Evolutionary conservation across 2,329 filamentous ascomycete genomes (phyloP).

Genomic region (Seiridium cupressi): DNA sequence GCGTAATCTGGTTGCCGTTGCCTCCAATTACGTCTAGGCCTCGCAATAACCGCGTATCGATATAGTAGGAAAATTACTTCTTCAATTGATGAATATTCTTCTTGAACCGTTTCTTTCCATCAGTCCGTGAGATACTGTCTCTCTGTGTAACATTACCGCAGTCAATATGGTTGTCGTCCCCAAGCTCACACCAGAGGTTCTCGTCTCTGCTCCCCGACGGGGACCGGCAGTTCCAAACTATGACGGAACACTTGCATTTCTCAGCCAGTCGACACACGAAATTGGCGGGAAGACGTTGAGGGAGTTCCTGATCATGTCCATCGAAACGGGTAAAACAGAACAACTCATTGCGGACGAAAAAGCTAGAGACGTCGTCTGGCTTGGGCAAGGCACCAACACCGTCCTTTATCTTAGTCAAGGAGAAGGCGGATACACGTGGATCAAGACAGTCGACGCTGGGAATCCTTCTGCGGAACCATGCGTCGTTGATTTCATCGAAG

Average conservation of each 20-base stretch:
- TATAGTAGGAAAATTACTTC: background rate
- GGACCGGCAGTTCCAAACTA: conserved; percentile 36
- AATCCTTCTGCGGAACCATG: conserved; percentile 18
- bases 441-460: conserved; percentile 26
- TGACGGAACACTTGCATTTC: conserved; percentile 38
- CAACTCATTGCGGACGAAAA: conserved; percentile 24
- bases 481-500: conserved; percentile 29
- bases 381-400: conserved; percentile 27
- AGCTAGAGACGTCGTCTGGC: conserved; percentile 33
- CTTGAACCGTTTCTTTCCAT: too few relatives aligned
- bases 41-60: conserved; percentile 1
- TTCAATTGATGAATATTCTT: background rate
- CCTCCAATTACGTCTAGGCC: conserved; percentile 1
- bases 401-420: conserved; percentile 30
- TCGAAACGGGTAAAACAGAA: conserved; percentile 25
- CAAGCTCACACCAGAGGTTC: conserved; percentile 30
- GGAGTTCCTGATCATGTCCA: conserved; percentile 31
- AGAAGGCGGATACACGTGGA: conserved; percentile 27
- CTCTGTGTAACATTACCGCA: background rate
- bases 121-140: background rate
- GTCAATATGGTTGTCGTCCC: conserved; percentile 17
- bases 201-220: conserved; percentile 28
- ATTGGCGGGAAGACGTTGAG: conserved; percentile 27
- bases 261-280: conserved; percentile 35
- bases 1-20: conserved; percentile 13